Percentiles rank a stretch among this genome's conserved stretches.
Conservation (phyloP, 768 basidiomycete genomes). For the Tephrocybe sp. region DNA sequence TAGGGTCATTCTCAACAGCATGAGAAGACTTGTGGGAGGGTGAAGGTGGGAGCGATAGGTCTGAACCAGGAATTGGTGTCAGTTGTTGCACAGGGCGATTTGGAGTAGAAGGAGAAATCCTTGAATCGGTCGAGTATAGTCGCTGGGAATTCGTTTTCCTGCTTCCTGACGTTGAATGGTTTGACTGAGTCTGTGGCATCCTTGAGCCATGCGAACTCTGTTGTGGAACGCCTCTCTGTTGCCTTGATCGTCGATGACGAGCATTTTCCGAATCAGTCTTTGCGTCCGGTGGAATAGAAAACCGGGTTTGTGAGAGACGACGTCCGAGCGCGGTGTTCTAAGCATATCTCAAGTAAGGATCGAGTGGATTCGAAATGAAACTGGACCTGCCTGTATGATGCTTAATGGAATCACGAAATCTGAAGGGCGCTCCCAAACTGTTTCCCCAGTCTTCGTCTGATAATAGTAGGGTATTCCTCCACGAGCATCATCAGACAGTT, state of each 20-base stretch:
- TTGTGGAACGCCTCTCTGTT: slow-evolving; percentile 32
- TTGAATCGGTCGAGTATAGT: slow-evolving; percentile 28
- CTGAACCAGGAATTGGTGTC: slow-evolving; percentile 69
- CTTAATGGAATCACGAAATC: slow-evolving; percentile 91
- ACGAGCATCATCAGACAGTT: slow-evolving; percentile 79
- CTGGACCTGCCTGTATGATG: slow-evolving; percentile 67
- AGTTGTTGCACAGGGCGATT: slow-evolving; percentile 42
- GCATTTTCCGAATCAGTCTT: slow-evolving; percentile 13
- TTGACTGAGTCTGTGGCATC: slow-evolving; percentile 28
- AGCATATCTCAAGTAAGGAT: slow-evolving; percentile 6
- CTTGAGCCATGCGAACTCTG: slow-evolving; percentile 16
- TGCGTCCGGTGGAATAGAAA: slow-evolving; percentile 33
- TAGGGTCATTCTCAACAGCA: slow-evolving; percentile 23
- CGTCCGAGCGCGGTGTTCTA: slow-evolving; percentile 75
- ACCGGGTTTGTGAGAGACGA: slow-evolving; percentile 57
- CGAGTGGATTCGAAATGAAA: slow-evolving; percentile 1
- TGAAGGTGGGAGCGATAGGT: slow-evolving; percentile 56
- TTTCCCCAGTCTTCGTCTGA: slow-evolving; percentile 88
- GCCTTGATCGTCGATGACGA: slow-evolving; percentile 31
- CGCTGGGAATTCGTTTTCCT: slow-evolving; percentile 22
- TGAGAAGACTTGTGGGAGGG: slow-evolving; percentile 41
- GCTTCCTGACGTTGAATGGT: slow-evolving; percentile 23
- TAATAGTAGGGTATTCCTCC: slow-evolving; percentile 91
- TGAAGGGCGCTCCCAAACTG: slow-evolving; percentile 88
- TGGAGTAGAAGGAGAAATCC: slow-evolving; percentile 18